Percentiles rank a stretch among this genome's conserved stretches.
phyloP scores from a whole-genome alignment of 139 green algal species.

The Picochlorum costavermella region DNA sequence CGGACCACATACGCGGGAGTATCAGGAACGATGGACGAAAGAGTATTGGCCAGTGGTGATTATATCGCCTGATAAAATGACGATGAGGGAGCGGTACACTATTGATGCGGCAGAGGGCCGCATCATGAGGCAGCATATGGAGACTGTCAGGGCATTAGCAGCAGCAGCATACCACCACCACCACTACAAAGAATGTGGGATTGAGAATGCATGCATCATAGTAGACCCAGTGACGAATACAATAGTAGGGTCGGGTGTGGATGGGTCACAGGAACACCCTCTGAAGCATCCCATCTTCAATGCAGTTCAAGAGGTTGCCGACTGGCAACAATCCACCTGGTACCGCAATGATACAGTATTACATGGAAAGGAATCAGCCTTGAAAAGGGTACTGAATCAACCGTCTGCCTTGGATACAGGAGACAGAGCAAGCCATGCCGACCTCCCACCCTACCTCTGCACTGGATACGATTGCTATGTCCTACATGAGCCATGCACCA shows the following conservation, averaged over 20 bases:
- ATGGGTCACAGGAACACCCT: conserved; percentile 34
- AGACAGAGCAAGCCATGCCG: background rate
- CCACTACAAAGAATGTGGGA: background rate
- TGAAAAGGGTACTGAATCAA: background rate
- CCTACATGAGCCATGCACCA: conserved; percentile 79
- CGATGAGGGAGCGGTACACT: background rate
- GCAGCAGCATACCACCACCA: no score
- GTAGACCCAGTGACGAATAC: conserved; percentile 39
- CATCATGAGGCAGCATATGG: conserved; percentile 44
- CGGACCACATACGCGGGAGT: conserved; percentile 37
- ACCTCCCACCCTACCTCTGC: conserved; percentile 74
- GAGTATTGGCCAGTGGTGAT: conserved; percentile 65
- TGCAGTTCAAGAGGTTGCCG: conserved; percentile 50
- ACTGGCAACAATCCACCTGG: conserved; percentile 33
- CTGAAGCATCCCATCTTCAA: conserved; percentile 72
- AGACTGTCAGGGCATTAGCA: conserved; percentile 19
- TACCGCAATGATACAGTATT: background rate
- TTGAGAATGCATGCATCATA: conserved; percentile 54
- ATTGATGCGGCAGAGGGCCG: conserved; percentile 4
- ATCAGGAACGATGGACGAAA: conserved; percentile 48
- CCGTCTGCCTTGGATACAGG: background rate
- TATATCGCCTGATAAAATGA: conserved; percentile 34
- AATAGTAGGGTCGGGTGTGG: conserved; percentile 9
- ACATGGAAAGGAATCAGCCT: background rate
- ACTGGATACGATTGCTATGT: conserved; percentile 86